Percentiles rank a stretch among this genome's conserved stretches.
These are phyloP conservation scores for Moniliella sp. DNA, from an alignment of 1,284 basidiomycete genomes.

Conservation along the genomic window DNA sequence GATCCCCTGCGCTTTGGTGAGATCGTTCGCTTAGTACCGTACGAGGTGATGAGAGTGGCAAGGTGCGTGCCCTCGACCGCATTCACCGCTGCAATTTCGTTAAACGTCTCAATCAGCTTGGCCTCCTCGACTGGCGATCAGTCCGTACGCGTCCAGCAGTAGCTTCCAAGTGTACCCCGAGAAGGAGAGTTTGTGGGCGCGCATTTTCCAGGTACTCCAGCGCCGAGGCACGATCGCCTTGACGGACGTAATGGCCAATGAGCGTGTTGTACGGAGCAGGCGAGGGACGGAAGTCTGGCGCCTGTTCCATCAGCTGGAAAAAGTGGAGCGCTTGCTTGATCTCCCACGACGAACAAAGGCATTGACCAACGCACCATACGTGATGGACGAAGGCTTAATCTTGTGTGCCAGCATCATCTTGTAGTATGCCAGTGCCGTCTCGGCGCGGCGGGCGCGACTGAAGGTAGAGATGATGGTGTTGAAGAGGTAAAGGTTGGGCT, in stretches of 20 bases:
- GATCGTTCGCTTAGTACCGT: conserved; percentile 59
- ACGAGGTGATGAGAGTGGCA: conserved; percentile 72
- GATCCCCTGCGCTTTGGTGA: conserved; percentile 51
- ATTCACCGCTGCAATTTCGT: conserved; percentile 41
- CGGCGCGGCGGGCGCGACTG: conserved; percentile 26
- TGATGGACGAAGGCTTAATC: conserved; percentile 58
- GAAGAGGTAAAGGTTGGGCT: conserved; percentile 24
- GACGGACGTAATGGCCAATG: conserved; percentile 86
- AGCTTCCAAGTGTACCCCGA: conserved; percentile 39
- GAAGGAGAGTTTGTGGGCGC: conserved; percentile 40
- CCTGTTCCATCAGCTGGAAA: conserved; percentile 61
- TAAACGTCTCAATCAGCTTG: conserved; percentile 55
- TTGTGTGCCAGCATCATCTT: conserved; percentile 36
- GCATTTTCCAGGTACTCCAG: conserved; percentile 54
- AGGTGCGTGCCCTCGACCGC: conserved; percentile 64
- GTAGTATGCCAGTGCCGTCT: conserved; percentile 26
- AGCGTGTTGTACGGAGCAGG: conserved; percentile 92
- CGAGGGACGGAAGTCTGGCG: conserved; percentile 58
- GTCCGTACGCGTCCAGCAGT: conserved; percentile 69
- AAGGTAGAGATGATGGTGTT: conserved; percentile 33
- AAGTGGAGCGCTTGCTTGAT: conserved; percentile 61
- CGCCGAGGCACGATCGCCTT: conserved; percentile 49
- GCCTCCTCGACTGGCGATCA: conserved; percentile 51
- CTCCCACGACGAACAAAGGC: conserved; percentile 67
- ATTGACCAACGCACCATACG: conserved; percentile 74